Evolutionary conservation across 192 early-diverging fungal genomes (phyloP).

Genomic region (Coemansia sp.): DNA sequence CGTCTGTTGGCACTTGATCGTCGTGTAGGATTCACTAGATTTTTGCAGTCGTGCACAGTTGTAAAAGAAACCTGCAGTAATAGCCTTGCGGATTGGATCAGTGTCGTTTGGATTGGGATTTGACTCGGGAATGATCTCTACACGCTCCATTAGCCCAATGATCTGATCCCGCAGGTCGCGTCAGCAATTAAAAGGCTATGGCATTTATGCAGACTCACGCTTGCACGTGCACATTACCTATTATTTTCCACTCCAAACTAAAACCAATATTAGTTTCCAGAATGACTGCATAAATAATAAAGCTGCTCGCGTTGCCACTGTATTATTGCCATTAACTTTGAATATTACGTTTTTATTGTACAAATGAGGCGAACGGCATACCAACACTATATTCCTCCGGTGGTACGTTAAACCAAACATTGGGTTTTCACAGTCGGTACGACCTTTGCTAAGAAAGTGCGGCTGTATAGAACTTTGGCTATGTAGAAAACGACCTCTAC

Average conservation of each 20-base stretch:
- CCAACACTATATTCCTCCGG: constrained; percentile 55
- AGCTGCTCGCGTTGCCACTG: too few relatives aligned
- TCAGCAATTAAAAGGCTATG: too few relatives aligned
- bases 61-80: constrained; percentile 96
- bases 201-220: too few relatives aligned
- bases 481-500: constrained; percentile 96
- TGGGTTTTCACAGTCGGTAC: neutral
- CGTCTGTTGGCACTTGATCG: constrained; percentile 86
- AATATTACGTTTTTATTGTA: too few relatives aligned
- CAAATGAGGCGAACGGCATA: constrained; percentile 46
- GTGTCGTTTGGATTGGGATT: constrained; percentile 85
- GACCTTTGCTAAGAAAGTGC: neutral
- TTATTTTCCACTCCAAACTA: too few relatives aligned
- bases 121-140: constrained; percentile 80
- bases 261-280: too few relatives aligned
- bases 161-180: constrained; percentile 95
- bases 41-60: constrained; percentile 81
- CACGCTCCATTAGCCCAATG: constrained; percentile 85
- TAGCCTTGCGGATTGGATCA: constrained; percentile 85
- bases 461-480: constrained; percentile 78
- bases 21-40: constrained; percentile 90
- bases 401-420: constrained; percentile 10
- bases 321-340: too few relatives aligned
- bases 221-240: too few relatives aligned
- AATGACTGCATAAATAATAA: too few relatives aligned